Evolutionary conservation across 164 flowering plant genomes (phyloP).

Genomic region (Echeveria elegans): DNA sequence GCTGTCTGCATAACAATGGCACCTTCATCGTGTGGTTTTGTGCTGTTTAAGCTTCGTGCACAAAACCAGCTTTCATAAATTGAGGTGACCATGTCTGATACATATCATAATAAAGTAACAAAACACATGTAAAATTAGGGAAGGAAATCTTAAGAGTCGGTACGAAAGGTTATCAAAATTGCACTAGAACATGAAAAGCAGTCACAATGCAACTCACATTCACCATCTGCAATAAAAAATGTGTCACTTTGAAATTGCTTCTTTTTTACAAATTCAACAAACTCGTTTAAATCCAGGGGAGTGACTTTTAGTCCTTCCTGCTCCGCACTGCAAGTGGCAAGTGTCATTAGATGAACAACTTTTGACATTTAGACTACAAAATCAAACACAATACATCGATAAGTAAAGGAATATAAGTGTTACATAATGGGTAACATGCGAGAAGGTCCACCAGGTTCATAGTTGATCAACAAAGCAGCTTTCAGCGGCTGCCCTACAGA

Average conservation of each 20-base stretch:
- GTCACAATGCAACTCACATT: slow-evolving; percentile 10
- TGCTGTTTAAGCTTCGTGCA: slow-evolving; percentile 74
- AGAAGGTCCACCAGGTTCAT: slow-evolving; percentile 81
- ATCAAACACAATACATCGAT: background rate
- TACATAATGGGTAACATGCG: slow-evolving; percentile 73
- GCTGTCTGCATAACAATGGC: slow-evolving; percentile 73
- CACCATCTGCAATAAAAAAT: slow-evolving; percentile 5
- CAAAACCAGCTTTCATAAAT: slow-evolving; percentile 80
- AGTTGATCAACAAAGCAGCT: slow-evolving; percentile 76
- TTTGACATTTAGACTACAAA: no score
- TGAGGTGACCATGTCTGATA: slow-evolving; percentile 74
- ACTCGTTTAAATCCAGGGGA: slow-evolving; percentile 6
- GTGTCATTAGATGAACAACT: no score
- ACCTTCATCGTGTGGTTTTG: slow-evolving; percentile 83
- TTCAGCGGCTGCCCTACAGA: slow-evolving; percentile 61
- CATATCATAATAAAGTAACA: background rate
- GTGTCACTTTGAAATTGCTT: slow-evolving; percentile 1
- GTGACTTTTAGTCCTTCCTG: slow-evolving; percentile 3
- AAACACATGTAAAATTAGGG: no score
- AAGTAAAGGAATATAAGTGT: slow-evolving; percentile 13
- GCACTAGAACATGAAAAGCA: background rate
- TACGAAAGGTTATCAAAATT: no score
- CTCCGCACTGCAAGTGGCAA: slow-evolving; percentile 12
- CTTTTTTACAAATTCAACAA: slow-evolving; percentile 6
- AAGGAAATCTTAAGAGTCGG: no score